phyloP scores from a whole-genome alignment of 1,139 yeast species.

The Trichomonascaceae sp. region DNA sequence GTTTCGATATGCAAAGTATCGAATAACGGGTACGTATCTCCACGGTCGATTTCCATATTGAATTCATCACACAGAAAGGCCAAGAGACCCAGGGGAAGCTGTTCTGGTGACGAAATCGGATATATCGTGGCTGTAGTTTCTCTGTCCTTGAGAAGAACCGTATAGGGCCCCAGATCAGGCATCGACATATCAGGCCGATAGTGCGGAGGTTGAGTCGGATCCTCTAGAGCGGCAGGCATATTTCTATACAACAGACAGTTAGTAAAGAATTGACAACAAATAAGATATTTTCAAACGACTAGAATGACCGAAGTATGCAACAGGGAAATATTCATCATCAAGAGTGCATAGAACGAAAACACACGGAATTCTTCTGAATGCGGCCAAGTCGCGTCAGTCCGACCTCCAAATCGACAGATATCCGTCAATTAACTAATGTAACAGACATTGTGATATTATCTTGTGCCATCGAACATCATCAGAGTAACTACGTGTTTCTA shows the following conservation, averaged over 20 bases:
- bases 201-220: conserved; percentile 40
- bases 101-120: conserved; percentile 61
- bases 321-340: background rate
- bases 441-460: background rate
- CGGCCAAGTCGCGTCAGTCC: background rate
- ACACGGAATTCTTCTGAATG: background rate
- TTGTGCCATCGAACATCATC: background rate
- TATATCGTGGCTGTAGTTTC: conserved; percentile 89
- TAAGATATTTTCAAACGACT: background rate
- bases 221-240: conserved; percentile 39
- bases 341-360: background rate
- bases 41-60: conserved; percentile 86
- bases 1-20: conserved; percentile 68
- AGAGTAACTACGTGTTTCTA: background rate
- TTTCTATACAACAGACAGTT: conserved; percentile 1
- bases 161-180: conserved; percentile 31
- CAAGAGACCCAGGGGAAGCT: conserved; percentile 69
- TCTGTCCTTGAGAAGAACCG: conserved; percentile 77
- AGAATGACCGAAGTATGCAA: background rate
- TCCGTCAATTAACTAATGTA: background rate
- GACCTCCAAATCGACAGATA: background rate
- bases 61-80: conserved; percentile 85
- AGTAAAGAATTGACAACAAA: background rate
- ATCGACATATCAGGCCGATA: conserved; percentile 36
- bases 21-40: conserved; percentile 80